phyloP scores from a whole-genome alignment of 495 filamentous ascomycete species.

The Xylaria curta region DNA sequence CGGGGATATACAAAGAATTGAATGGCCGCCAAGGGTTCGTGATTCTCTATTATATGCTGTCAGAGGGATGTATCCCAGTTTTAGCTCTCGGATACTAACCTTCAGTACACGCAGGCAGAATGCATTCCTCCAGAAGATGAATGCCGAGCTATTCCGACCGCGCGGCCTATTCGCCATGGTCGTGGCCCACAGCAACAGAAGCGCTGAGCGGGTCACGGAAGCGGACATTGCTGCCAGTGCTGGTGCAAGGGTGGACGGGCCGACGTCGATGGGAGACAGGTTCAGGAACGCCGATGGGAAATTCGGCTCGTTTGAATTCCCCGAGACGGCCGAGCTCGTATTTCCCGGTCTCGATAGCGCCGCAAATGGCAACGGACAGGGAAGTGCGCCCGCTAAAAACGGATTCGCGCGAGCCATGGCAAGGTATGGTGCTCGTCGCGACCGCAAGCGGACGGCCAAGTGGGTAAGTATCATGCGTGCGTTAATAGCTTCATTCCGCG shows the following conservation, averaged over 20 bases:
- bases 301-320: constrained; percentile 37
- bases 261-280: background rate
- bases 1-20: constrained; percentile 52
- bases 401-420: constrained; percentile 12
- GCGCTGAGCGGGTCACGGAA: constrained; percentile 25
- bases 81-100: no score
- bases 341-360: constrained; percentile 34
- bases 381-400: constrained; percentile 32
- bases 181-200: constrained; percentile 57
- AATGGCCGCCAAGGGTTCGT: constrained; percentile 42
- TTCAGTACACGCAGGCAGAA: constrained; percentile 49
- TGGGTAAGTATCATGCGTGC: background rate
- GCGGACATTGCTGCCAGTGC: constrained; percentile 24
- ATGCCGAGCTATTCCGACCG: constrained; percentile 63
- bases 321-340: constrained; percentile 34
- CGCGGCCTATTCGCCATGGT: constrained; percentile 65
- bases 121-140: constrained; percentile 61
- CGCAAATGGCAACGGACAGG: constrained; percentile 29
- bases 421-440: no score
- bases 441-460: constrained; percentile 5
- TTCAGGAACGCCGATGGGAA: constrained; percentile 32
- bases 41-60: background rate
- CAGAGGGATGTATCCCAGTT: no score
- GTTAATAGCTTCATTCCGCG: no score
- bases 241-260: background rate